These are phyloP conservation scores for Metschnikowia reukaufii DNA, from an alignment of 805 yeast genomes.

Conservation along the genomic window DNA sequence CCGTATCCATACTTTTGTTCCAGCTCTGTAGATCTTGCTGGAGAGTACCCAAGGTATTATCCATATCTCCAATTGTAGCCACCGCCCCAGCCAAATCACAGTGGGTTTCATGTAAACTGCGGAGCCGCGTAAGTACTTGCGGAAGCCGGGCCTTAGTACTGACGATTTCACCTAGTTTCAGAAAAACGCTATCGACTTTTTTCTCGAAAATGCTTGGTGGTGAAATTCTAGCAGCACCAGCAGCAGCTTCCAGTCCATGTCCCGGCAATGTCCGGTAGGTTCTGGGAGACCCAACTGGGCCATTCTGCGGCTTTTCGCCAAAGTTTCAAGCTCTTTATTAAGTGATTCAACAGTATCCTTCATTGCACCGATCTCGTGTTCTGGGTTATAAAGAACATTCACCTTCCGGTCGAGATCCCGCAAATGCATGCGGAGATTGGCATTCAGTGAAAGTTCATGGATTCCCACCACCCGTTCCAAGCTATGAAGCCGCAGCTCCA, in stretches of 20 bases:
- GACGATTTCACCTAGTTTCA: slow-evolving; percentile 29
- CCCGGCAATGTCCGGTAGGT: not conserved
- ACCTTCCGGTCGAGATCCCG: slow-evolving; percentile 35
- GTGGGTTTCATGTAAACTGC: slow-evolving; percentile 34
- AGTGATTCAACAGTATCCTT: slow-evolving; percentile 26
- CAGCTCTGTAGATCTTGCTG: slow-evolving; percentile 30
- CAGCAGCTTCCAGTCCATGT: not conserved
- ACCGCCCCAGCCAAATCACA: slow-evolving; percentile 31
- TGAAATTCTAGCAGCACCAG: not conserved
- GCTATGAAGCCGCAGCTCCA: slow-evolving; percentile 27
- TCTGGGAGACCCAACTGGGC: slow-evolving; percentile 14
- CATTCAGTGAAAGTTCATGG: slow-evolving; percentile 6
- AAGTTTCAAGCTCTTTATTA: slow-evolving; percentile 27
- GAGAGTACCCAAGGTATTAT: slow-evolving; percentile 26
- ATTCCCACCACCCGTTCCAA: slow-evolving; percentile 27
- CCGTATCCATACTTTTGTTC: slow-evolving; percentile 26
- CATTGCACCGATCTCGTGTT: slow-evolving; percentile 26
- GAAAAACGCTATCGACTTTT: slow-evolving; percentile 28
- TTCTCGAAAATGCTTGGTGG: slow-evolving; percentile 13
- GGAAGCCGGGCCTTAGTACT: slow-evolving; percentile 25
- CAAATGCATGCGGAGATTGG: slow-evolving; percentile 27
- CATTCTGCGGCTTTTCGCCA: slow-evolving; percentile 23
- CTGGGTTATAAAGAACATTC: slow-evolving; percentile 37
- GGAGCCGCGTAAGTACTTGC: slow-evolving; percentile 28
- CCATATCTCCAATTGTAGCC: slow-evolving; percentile 27